These are phyloP conservation scores for Neonectria hederae DNA, from an alignment of 2,329 filamentous ascomycete species.

Conservation along the genomic window DNA sequence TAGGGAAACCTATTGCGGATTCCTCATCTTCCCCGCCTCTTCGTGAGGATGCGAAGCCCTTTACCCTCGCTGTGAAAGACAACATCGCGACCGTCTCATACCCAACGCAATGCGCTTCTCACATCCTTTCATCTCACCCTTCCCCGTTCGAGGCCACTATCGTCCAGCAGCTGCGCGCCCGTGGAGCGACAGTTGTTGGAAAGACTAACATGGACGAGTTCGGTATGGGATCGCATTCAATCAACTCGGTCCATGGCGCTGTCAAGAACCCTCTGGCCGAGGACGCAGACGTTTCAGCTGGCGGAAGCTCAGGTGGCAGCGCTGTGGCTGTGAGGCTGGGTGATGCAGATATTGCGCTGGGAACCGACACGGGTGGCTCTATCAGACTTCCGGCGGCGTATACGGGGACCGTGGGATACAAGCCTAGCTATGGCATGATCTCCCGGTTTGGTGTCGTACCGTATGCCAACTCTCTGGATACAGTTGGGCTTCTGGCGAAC, in stretches of 20 bases:
- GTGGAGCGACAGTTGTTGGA: slow-evolving; percentile 72
- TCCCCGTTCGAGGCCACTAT: slow-evolving; percentile 88
- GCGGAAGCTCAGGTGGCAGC: slow-evolving; percentile 93
- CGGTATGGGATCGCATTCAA: slow-evolving; percentile 90
- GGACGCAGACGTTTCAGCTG: slow-evolving; percentile 68
- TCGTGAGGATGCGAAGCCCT: slow-evolving; percentile 41
- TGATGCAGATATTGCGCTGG: slow-evolving; percentile 72
- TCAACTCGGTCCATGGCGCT: slow-evolving; percentile 72
- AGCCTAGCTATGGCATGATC: slow-evolving; percentile 89
- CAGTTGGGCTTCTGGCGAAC: slow-evolving; percentile 78
- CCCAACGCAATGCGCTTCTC: slow-evolving; percentile 86
- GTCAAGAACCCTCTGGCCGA: slow-evolving; percentile 63
- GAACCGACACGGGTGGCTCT: slow-evolving; percentile 93
- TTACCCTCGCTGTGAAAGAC: slow-evolving; percentile 75
- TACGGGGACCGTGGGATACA: slow-evolving; percentile 84
- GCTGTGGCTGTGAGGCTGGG: slow-evolving; percentile 80
- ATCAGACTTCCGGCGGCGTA: slow-evolving; percentile 90
- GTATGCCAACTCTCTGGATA: slow-evolving; percentile 93
- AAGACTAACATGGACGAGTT: slow-evolving; percentile 98
- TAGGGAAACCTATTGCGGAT: slow-evolving; percentile 24
- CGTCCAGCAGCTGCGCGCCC: slow-evolving; percentile 70
- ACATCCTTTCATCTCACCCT: slow-evolving; percentile 73
- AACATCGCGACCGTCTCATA: slow-evolving; percentile 74
- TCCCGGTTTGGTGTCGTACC: slow-evolving; percentile 88
- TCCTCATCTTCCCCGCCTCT: slow-evolving; percentile 25